Evolutionary conservation across 2,329 filamentous ascomycete genomes (phyloP).

Genomic region (Fusarium chaquense): DNA sequence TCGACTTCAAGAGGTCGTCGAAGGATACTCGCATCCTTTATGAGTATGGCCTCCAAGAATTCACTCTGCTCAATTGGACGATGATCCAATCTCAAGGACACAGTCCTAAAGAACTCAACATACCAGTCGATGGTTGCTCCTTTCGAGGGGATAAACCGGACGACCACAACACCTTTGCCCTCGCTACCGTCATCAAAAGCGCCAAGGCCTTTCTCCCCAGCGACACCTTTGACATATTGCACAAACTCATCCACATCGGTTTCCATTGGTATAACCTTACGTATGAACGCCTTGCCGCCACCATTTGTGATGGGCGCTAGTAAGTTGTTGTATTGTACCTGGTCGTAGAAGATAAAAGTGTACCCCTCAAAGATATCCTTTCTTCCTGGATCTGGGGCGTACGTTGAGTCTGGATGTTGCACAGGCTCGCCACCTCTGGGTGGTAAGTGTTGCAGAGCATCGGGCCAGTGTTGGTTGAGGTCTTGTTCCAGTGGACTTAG

Average conservation of each 20-base stretch:
- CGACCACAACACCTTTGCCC: conserved; percentile 80
- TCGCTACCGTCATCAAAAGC: conserved; percentile 72
- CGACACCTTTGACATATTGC: conserved; percentile 78
- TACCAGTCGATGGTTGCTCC: conserved; percentile 73
- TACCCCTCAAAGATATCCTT: conserved; percentile 84
- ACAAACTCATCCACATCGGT: conserved; percentile 82
- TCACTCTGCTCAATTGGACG: conserved; percentile 89
- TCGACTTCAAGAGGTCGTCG: conserved; percentile 73
- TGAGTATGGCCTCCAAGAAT: conserved; percentile 89
- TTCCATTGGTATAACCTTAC: conserved; percentile 68
- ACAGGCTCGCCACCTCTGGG: conserved; percentile 80
- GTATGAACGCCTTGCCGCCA: conserved; percentile 82
- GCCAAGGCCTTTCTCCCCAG: conserved; percentile 78
- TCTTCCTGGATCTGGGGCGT: conserved; percentile 75
- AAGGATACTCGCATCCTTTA: conserved; percentile 79
- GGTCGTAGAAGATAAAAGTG: conserved; percentile 87
- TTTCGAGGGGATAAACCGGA: conserved; percentile 75
- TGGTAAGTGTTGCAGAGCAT: conserved; percentile 77
- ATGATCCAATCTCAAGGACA: conserved; percentile 81
- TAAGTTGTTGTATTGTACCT: conserved; percentile 80
- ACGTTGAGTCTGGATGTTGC: conserved; percentile 74
- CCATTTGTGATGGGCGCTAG: conserved; percentile 80
- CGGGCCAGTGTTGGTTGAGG: conserved; percentile 83
- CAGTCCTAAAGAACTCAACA: conserved; percentile 72
- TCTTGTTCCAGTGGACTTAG: conserved; percentile 77